Evolutionary conservation across 1,139 yeast genomes (phyloP).

Genomic region (Hyphopichia fennica): DNA sequence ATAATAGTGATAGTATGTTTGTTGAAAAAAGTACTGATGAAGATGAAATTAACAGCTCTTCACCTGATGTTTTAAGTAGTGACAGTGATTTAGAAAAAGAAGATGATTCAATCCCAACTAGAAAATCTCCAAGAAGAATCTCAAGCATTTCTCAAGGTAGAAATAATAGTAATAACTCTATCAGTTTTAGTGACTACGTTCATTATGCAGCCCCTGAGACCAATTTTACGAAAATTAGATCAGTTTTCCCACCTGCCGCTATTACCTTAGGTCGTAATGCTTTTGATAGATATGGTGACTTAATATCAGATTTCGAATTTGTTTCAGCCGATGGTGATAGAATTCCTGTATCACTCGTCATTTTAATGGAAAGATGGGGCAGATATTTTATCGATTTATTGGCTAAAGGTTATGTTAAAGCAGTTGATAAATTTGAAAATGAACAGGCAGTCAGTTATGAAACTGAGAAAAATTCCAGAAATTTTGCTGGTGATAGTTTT

Average conservation of each 20-base stretch:
- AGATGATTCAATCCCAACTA: constrained; percentile 1
- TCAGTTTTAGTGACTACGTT: constrained; percentile 67
- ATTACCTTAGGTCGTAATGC: constrained; percentile 76
- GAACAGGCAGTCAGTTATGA: constrained; percentile 20
- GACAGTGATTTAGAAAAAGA: constrained; percentile 7
- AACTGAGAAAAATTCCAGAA: neutral
- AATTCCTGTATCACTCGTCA: constrained; percentile 57
- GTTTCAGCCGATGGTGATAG: constrained; percentile 67
- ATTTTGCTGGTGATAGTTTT: neutral
- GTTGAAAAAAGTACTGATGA: constrained; percentile 11
- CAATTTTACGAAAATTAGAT: constrained; percentile 62
- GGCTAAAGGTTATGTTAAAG: constrained; percentile 62
- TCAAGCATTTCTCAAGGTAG: constrained; percentile 14
- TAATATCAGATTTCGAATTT: constrained; percentile 69
- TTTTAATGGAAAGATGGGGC: constrained; percentile 76
- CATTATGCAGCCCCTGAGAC: constrained; percentile 73
- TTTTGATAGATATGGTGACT: constrained; percentile 62
- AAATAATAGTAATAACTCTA: constrained; percentile 15
- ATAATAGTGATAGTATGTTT: neutral
- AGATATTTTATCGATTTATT: constrained; percentile 59
- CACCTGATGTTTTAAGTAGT: constrained; percentile 10
- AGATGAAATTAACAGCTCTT: constrained; percentile 17
- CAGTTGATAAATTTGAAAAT: constrained; percentile 49
- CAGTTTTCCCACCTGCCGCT: constrained; percentile 74
- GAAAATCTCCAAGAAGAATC: constrained; percentile 13